phyloP scores from a whole-genome alignment of 441 rosid species.

The Sinapis alba region DNA sequence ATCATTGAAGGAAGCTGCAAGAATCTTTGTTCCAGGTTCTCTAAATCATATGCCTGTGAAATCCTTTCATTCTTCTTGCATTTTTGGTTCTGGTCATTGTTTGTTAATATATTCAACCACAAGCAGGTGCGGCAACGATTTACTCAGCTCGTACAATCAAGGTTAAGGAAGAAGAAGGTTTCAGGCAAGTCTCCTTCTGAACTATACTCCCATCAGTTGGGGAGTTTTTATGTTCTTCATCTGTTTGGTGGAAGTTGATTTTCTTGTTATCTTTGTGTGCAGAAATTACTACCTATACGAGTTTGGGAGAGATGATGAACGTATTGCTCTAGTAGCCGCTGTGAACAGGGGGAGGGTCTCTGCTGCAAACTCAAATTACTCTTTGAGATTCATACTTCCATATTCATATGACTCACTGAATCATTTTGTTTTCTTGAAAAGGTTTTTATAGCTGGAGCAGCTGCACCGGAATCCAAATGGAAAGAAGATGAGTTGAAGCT shows the following conservation, averaged over 20 bases:
- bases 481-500: slow-evolving; percentile 78
- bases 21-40: slow-evolving; percentile 82
- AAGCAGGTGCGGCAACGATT: slow-evolving; percentile 75
- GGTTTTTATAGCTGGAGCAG: slow-evolving; percentile 88
- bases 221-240: not conserved
- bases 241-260: not conserved
- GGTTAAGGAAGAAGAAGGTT: slow-evolving; percentile 88
- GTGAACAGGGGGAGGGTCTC: slow-evolving; percentile 80
- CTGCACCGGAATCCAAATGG: slow-evolving; percentile 85
- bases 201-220: not conserved
- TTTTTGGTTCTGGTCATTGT: slow-evolving; percentile 14
- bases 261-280: slow-evolving; percentile 21
- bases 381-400: not conserved
- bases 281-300: slow-evolving; percentile 92
- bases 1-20: slow-evolving; percentile 80
- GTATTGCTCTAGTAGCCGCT: slow-evolving; percentile 70
- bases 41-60: not conserved
- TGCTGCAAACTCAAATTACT: slow-evolving; percentile 18
- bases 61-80: slow-evolving; percentile 8
- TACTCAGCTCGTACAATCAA: slow-evolving; percentile 83
- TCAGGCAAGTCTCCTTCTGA: slow-evolving; percentile 50
- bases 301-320: slow-evolving; percentile 83
- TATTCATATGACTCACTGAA: not conserved
- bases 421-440: slow-evolving; percentile 25
- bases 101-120: slow-evolving; percentile 9